Conservation (phyloP, 225 moss, liverwort and hornwort species). For the Marchantia paleacea region DNA sequence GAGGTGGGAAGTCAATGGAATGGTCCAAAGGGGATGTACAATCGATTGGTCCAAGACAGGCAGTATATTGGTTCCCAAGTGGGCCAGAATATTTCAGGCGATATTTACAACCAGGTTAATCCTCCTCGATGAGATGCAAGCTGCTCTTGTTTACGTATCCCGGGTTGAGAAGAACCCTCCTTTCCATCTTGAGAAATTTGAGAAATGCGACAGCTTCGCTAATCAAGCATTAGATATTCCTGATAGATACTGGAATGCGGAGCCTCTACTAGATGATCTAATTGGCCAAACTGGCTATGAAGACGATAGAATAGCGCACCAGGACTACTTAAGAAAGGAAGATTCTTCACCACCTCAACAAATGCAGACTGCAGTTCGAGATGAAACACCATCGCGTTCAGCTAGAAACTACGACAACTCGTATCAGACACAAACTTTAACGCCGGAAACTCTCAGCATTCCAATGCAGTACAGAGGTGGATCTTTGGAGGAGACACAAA, state of each 20-base stretch:
- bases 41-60: conserved; percentile 76
- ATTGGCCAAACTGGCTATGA: conserved; percentile 15
- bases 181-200: neutral
- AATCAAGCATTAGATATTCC: neutral
- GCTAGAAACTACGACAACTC: neutral
- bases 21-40: conserved; percentile 71
- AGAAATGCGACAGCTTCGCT: neutral
- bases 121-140: conserved; percentile 55
- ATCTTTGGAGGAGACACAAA: neutral
- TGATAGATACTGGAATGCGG: conserved; percentile 18
- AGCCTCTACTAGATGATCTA: conserved; percentile 32
- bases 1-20: conserved; percentile 66
- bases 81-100: conserved; percentile 77
- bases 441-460: neutral
- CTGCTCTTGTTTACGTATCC: conserved; percentile 54
- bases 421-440: neutral
- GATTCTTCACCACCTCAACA: neutral
- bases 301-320: neutral
- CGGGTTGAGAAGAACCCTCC: conserved; percentile 15
- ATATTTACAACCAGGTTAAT: conserved; percentile 71
- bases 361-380: neutral
- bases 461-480: neutral
- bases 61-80: conserved; percentile 62
- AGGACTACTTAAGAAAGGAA: neutral
- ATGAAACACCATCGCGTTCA: neutral